Evolutionary conservation across 192 early-diverging fungal species (phyloP).

Genomic region (Lobulomyces angularis): DNA sequence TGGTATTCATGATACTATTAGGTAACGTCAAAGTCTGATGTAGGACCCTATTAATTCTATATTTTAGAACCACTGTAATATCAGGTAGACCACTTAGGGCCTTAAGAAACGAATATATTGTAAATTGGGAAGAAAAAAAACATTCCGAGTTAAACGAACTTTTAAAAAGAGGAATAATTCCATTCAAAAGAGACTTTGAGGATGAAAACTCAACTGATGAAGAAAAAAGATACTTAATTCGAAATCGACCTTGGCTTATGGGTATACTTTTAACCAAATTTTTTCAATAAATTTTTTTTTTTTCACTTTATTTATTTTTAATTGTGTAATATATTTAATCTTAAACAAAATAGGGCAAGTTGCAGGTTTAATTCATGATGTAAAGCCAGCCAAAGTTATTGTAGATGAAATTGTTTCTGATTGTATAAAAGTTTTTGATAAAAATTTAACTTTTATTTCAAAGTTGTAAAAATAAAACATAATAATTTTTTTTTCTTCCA

Average conservation of each 20-base stretch:
- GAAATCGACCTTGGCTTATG: slow-evolving; percentile 6
- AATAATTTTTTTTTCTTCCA: too few relatives aligned
- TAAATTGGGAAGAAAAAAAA: slow-evolving; percentile 20
- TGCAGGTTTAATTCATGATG: slow-evolving; percentile 21
- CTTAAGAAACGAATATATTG: slow-evolving; percentile 20
- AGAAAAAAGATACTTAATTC: slow-evolving; percentile 5
- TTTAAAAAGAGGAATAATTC: slow-evolving; percentile 17
- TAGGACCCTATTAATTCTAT: slow-evolving; percentile 3
- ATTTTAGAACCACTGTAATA: slow-evolving; percentile 25
- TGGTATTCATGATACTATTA: slow-evolving; percentile 7
- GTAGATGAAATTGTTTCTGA: slow-evolving; percentile 29
- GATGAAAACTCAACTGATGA: slow-evolving; percentile 4
- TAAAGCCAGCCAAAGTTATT: slow-evolving; percentile 33
- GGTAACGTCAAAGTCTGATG: neutral
- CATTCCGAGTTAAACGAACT: slow-evolving; percentile 19
- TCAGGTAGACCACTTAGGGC: slow-evolving; percentile 26
- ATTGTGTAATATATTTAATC: too few relatives aligned
- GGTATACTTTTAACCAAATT: slow-evolving; percentile 4
- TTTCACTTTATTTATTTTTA: too few relatives aligned
- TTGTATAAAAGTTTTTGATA: slow-evolving; percentile 11
- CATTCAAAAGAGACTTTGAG: slow-evolving; percentile 13
- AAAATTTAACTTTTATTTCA: too few relatives aligned
- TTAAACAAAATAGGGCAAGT: slow-evolving; percentile 40
- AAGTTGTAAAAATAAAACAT: too few relatives aligned
- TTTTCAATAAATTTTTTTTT: too few relatives aligned